phyloP scores from a whole-genome alignment of 2,329 filamentous ascomycete genomes.

The Phialophora tarda region DNA sequence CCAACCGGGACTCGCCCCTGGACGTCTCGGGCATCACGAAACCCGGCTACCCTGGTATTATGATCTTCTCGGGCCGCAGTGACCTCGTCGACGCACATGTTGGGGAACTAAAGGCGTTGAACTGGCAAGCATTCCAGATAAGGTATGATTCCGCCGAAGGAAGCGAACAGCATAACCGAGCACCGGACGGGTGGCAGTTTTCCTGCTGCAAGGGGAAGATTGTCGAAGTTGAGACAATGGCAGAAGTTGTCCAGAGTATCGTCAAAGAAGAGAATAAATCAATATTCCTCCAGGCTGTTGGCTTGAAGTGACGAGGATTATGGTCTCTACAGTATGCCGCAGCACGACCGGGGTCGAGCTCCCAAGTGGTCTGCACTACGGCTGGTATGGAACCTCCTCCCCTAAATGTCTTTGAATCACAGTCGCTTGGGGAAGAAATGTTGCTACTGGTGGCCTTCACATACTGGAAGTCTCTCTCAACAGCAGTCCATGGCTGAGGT shows the following conservation, averaged over 20 bases:
- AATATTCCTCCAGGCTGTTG: slow-evolving; percentile 29
- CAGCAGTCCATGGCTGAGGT: neutral
- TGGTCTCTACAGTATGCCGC: neutral
- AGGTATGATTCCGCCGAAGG: slow-evolving; percentile 32
- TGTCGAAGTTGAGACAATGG: slow-evolving; percentile 37
- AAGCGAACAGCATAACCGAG: neutral
- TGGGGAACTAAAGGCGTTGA: slow-evolving; percentile 30
- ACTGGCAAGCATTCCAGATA: slow-evolving; percentile 38
- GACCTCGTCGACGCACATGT: slow-evolving; percentile 35
- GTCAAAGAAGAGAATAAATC: slow-evolving; percentile 21
- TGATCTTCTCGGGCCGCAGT: slow-evolving; percentile 33
- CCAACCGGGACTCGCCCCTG: neutral
- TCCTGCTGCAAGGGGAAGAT: slow-evolving; percentile 27
- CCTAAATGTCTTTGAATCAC: neutral
- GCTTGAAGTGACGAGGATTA: slow-evolving; percentile 29
- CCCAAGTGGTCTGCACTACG: neutral
- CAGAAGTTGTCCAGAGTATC: slow-evolving; percentile 33
- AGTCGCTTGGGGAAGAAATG: neutral
- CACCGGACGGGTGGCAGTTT: slow-evolving; percentile 28
- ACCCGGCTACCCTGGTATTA: slow-evolving; percentile 37
- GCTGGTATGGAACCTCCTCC: neutral
- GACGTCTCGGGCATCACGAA: slow-evolving; percentile 34
- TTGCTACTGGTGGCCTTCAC: neutral
- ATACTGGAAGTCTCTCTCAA: neutral
- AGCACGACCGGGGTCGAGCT: neutral